Evolutionary conservation across 371 early-diverging fungal genomes (phyloP).

Genomic region (Mortierella sp.): DNA sequence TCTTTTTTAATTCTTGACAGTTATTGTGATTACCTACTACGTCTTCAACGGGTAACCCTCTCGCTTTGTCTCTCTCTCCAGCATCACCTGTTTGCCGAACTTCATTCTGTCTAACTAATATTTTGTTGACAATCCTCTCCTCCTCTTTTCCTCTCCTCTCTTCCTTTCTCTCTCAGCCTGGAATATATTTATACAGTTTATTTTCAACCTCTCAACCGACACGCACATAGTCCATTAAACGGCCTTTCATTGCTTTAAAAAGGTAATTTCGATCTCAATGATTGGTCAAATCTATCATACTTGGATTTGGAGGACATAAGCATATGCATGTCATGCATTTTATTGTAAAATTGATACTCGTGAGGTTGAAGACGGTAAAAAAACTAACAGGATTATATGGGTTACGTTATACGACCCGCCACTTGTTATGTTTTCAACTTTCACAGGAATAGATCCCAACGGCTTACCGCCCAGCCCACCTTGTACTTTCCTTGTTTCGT

Average conservation of each 20-base stretch:
- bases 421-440: background rate
- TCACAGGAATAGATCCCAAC: constrained; percentile 5
- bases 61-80: too few species aligned
- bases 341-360: background rate
- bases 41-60: too few species aligned
- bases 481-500: too few species aligned
- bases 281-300: background rate
- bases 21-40: too few species aligned
- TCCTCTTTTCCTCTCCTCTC: background rate
- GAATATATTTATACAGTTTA: too few species aligned
- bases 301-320: background rate
- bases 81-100: background rate
- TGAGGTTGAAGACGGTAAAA: background rate
- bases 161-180: background rate
- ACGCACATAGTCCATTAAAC: too few species aligned
- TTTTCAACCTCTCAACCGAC: too few species aligned
- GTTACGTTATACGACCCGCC: constrained; percentile 9
- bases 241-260: background rate
- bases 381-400: background rate
- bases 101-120: background rate
- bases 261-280: background rate
- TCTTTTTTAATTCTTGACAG: background rate
- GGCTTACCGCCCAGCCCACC: too few species aligned
- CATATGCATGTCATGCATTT: background rate
- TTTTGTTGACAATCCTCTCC: too few species aligned